Evolutionary conservation across 306 rosid genomes (phyloP), one percentile per base, ranked within the genome.

Genomic region (Acmispon strigosus): DNA sequence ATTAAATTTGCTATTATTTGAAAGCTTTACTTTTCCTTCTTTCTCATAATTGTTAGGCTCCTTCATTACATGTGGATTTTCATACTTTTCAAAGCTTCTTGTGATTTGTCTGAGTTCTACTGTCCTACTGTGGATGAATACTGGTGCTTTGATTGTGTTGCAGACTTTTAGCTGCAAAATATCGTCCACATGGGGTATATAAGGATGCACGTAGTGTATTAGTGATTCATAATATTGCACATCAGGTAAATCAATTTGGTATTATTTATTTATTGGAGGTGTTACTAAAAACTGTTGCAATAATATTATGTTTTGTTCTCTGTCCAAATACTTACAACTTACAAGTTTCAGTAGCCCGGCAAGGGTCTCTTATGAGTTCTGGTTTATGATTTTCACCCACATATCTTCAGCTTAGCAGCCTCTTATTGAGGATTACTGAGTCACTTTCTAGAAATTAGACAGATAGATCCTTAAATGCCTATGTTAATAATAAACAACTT

Each of bases 141-240:
- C 36, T 78, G 43, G 39, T 49, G 16, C 19, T 58, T 76, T 74
- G 54, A 74, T 65, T 84, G 58, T 73, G 74, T 62, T 88, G 83
- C 89, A 92, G 98, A 60, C 86, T 92, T 77, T 78, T 92, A 85
- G 96, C 92, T 7, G 84, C 94, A 2, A 92, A 89, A 78, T 89
- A 92, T 84, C 93, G 92, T 64, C 94, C 96, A 6, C 64, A 81
- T 78, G 98, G 94, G 73, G 85, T 86, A 54, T 84, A 89, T 78
- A 87, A 78, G 74, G 98, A 92, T 79, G 92, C 96, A 5, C 87
- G 98, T 10, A 86, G 96, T 76, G 70, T 92, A 74, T 89, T 92
- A 55, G 89, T 87, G 50, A 92, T 92, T 69, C 97, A 92, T 71
- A 92, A 92, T 67, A 85, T 92, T 29, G 91, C 92, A 56, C 97